Conservation (phyloP, 176 grass and related monocot genomes). For the Oryza rufipogon region DNA sequence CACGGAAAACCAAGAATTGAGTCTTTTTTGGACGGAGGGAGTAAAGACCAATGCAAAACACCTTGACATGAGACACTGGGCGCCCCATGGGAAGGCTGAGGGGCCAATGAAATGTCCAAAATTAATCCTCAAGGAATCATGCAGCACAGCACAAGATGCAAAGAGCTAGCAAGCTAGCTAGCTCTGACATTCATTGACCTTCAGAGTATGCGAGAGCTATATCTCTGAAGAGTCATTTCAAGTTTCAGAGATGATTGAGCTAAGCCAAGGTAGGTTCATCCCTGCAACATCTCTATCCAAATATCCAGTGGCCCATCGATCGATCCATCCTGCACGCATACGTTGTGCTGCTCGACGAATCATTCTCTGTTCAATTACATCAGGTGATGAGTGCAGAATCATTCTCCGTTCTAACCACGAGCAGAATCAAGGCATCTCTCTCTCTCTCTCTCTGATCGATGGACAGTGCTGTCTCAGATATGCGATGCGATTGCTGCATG, state of each 20-base stretch:
- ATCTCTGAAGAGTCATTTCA: neutral
- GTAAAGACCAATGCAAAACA: no score
- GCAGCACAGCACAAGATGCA: neutral
- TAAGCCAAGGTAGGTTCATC: neutral
- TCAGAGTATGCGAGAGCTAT: neutral
- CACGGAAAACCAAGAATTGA: no score
- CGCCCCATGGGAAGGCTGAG: slow-evolving; percentile 6
- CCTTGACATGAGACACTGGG: neutral
- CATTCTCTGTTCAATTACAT: neutral
- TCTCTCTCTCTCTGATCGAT: neutral
- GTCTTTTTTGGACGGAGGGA: no score
- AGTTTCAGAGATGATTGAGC: neutral
- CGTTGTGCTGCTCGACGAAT: neutral
- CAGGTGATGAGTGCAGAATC: neutral
- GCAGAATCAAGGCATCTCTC: neutral
- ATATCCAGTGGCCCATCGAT: neutral
- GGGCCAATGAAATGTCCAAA: slow-evolving; percentile 5
- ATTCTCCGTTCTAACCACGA: neutral
- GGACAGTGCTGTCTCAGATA: neutral
- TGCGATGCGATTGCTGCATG: neutral
- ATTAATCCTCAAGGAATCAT: slow-evolving; percentile 8
- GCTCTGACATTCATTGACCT: neutral
- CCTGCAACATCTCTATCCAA: slow-evolving; percentile 8
- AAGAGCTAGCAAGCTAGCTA: neutral
- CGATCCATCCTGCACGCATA: neutral